Percentiles rank a stretch among this genome's conserved stretches.
Conservation (phyloP, 2,329 filamentous ascomycete genomes). For the Colletotrichum zoysiae region DNA sequence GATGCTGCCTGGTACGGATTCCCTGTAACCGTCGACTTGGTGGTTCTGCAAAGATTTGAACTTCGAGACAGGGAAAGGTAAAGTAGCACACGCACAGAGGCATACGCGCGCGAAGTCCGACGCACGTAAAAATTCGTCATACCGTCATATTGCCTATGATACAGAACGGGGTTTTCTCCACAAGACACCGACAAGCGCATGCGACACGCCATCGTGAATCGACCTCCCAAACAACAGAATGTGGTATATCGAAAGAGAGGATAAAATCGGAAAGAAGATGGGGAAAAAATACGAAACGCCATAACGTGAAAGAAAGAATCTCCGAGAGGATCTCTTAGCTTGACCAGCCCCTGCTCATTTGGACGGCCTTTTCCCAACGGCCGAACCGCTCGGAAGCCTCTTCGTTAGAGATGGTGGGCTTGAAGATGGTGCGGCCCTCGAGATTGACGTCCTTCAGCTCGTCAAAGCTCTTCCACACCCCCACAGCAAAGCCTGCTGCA, state of each 20-base stretch:
- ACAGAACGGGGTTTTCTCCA: constrained; percentile 23
- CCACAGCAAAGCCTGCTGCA: constrained; percentile 82
- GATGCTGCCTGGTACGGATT: constrained; percentile 22
- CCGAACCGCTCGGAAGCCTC: constrained; percentile 74
- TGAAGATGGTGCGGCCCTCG: constrained; percentile 76
- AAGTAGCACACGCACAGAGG: constrained; percentile 3
- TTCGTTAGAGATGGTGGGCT: constrained; percentile 71
- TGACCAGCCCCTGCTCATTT: constrained; percentile 83
- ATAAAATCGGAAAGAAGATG: constrained; percentile 15
- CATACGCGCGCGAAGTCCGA: constrained; percentile 1
- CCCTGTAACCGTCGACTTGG: constrained; percentile 24
- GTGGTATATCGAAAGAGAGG: constrained; percentile 36
- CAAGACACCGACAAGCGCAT: constrained; percentile 14
- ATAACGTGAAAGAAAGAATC: not conserved
- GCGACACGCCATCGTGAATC: constrained; percentile 33
- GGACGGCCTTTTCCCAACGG: constrained; percentile 81
- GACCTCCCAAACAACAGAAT: constrained; percentile 34
- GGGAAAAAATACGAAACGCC: not conserved
- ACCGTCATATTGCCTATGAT: constrained; percentile 39
- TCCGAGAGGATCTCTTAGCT: constrained; percentile 43
- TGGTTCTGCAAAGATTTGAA: constrained; percentile 17
- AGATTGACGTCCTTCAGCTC: constrained; percentile 80
- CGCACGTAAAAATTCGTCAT: constrained; percentile 33
- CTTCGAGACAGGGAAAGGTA: constrained; percentile 3
- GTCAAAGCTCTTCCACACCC: constrained; percentile 79